These are phyloP conservation scores for Gynochthodes officinalis DNA, from an alignment of 257 asterid genomes.

Conservation along the genomic window DNA sequence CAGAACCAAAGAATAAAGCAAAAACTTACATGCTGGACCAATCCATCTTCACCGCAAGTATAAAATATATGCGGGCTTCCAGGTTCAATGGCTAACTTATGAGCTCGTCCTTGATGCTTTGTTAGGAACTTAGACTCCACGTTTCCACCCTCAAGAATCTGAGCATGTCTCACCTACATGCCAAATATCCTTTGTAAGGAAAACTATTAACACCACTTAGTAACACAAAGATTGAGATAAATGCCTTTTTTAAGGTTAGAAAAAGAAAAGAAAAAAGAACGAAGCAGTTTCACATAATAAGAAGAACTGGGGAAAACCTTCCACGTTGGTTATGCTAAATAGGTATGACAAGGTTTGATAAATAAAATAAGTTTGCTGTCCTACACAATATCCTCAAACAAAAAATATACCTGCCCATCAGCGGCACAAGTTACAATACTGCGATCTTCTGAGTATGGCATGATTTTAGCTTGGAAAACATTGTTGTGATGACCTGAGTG, in stretches of 20 bases:
- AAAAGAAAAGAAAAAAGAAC: background rate
- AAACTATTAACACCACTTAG: background rate
- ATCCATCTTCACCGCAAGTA: constrained; percentile 92
- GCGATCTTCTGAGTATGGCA: constrained; percentile 81
- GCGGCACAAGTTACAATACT: constrained; percentile 91
- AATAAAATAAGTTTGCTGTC: background rate
- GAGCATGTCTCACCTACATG: constrained; percentile 71
- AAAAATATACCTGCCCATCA: constrained; percentile 77
- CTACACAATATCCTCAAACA: constrained; percentile 4
- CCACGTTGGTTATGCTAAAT: background rate
- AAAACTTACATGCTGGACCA: constrained; percentile 85
- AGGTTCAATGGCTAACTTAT: constrained; percentile 83
- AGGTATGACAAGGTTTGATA: background rate
- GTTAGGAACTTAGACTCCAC: constrained; percentile 64
- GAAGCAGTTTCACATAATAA: background rate
- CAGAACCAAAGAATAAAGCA: background rate
- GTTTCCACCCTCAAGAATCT: constrained; percentile 56
- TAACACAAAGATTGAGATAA: background rate
- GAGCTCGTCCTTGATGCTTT: constrained; percentile 67
- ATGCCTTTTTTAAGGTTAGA: background rate
- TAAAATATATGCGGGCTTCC: constrained; percentile 78
- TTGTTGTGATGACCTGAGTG: constrained; percentile 78
- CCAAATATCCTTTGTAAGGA: constrained; percentile 3
- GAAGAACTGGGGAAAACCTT: background rate
- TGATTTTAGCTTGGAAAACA: constrained; percentile 85